Base-by-base conservation (phyloP, 2,329 filamentous ascomycete species). In the Exophiala phaeomuriformis region DNA sequence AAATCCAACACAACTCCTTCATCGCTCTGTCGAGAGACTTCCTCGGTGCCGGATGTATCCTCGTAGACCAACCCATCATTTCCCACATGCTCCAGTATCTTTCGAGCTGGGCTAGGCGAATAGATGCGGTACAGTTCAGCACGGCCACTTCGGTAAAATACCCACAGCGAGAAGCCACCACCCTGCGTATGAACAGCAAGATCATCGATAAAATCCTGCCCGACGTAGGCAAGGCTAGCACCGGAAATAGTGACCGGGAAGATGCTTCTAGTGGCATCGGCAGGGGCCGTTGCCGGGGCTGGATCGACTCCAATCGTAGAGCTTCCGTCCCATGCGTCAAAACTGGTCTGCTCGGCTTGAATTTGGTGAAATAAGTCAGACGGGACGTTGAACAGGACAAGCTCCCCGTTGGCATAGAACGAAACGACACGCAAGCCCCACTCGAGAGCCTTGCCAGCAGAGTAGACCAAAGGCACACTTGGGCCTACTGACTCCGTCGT, bases 301-400 rank as follows among this genome's bases (percentile, higher is more conserved):
- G 35, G 40, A 30, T 51, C 46, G n/a, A n/a, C 31, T 36, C 42
- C 48, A 52, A 62, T 56, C 35, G 49, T 41, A 10, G 55, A 51
- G 32, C 62, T 61, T 19, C 60, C 56, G 37, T 56, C 52, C 60
- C 60, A 62, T 10, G 57, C 44, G 42, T 59, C 59, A n/a, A 50
- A 37, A 5, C 47, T 50, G n/a, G 37, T 52, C 9, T 47, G 49
- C 30, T 37, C 32, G 27, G 58, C 35, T 33, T 48, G 52, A 7
- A 62, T 51, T 7, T 40, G 44, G 32, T 71, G 69, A 56, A 81
- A 78, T 1, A 77, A 66, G 64, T 85, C 81, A 0, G 75, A 66
- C 0, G 83, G 82, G 1, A 86, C 69, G 0, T 75, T 82, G 64
- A 83, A 86, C 1, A 85, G 69, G 49, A 82, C 75, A 29, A 86